Percentiles rank a stretch among this genome's conserved stretches.
Conservation (phyloP, 148 eudicot species). For the Polygonum aviculare region DNA sequence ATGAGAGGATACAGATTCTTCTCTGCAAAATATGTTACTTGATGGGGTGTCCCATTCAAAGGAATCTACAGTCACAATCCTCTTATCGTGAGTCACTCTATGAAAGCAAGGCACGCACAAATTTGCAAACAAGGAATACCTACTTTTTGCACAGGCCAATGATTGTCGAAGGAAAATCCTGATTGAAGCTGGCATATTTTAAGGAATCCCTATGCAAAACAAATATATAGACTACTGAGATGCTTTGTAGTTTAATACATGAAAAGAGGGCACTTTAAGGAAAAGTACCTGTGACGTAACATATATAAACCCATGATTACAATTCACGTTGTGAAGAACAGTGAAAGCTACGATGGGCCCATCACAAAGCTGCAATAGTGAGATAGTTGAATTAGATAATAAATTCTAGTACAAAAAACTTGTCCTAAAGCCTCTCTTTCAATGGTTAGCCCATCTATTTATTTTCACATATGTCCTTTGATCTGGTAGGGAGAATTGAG, state of each 20-base stretch:
- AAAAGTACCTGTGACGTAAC: slow-evolving; percentile 72
- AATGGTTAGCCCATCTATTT: not conserved
- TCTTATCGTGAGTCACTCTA: slow-evolving; percentile 10
- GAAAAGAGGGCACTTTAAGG: slow-evolving; percentile 1
- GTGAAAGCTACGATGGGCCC: slow-evolving; percentile 90
- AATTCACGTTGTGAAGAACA: slow-evolving; percentile 93
- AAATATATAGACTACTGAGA: not conserved
- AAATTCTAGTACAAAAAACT: not conserved
- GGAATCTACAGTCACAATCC: slow-evolving; percentile 43
- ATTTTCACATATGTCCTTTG: not conserved
- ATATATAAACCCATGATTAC: slow-evolving; percentile 93
- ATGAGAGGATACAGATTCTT: slow-evolving; percentile 88
- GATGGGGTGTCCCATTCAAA: slow-evolving; percentile 98
- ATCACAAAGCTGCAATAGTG: slow-evolving; percentile 71
- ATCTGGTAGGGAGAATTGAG: not conserved
- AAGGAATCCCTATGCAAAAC: slow-evolving; percentile 53
- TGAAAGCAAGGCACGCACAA: not conserved
- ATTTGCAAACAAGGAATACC: not conserved
- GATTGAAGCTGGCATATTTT: slow-evolving; percentile 87
- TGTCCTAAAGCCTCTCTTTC: not conserved
- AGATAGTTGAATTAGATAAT: not conserved
- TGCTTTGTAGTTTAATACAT: not conserved
- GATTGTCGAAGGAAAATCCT: slow-evolving; percentile 66
- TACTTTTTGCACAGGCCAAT: slow-evolving; percentile 97
- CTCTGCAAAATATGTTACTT: slow-evolving; percentile 90